Evolutionary conservation across 345 rosid genomes (phyloP), one percentile per base, ranked within the genome.

Genomic region (Dipteronia dyeriana): DNA sequence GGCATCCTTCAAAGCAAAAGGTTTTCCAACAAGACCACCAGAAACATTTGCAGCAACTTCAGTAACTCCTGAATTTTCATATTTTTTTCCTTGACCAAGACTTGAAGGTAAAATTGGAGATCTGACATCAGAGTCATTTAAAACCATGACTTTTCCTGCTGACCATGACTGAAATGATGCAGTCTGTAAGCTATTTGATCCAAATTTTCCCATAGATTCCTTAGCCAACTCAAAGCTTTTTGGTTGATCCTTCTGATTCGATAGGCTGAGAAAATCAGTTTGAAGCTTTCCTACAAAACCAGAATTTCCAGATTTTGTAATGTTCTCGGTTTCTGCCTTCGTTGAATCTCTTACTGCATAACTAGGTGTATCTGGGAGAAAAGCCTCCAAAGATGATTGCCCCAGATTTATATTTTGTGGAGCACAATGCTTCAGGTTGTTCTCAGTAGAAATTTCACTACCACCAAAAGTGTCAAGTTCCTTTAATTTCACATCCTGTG

Each of bases 121-220:
- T 79, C 74, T 76, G 23, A 80, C 79, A 20, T 64, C 83, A 75
- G 86, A 78, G 73, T 74, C 81, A 54, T 84, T 79, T 34, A 80
- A 68, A 73, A 79, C 79, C 59, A 74, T 23, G 31, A 73, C 59
- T 70, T 87, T 84, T 57, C 76, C 89, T 82, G 80, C 75, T 73
- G 89, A 83, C 83, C 78, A 80, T 76, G 86, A 76, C 72, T 87
- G 90, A 84, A 88, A 77, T 73, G 79, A 22, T 5, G 77, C 47
- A 74, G 79, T 78, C 75, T 82, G 86, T 51, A 66, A 74, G 73
- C 78, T 82, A 80, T 81, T 1, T 34, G 89, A 82, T 75, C 84
- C 76, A 78, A 72, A 76, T 60, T 73, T 72, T 19, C 75, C 84
- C 17, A 77, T 61, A 53, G 81, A 47, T 75, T 79, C 86, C 80